Evolutionary conservation across 1,139 yeast species (phyloP).

Genomic region (Pneumocystis sp.): DNA sequence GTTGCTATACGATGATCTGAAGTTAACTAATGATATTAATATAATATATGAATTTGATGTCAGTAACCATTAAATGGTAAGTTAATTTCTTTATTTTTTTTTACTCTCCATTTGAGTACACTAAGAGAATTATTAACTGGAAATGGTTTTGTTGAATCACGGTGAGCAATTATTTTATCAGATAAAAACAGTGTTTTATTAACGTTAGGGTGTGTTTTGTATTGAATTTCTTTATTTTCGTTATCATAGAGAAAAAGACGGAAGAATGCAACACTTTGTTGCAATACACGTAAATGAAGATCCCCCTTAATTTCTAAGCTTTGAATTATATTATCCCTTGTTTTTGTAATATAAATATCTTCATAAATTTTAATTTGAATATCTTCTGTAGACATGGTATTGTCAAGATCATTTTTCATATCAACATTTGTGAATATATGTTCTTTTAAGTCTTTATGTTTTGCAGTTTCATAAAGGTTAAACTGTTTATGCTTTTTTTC

Average conservation of each 20-base stretch:
- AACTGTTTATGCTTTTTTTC: slow-evolving; percentile 43
- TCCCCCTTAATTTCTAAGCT: slow-evolving; percentile 81
- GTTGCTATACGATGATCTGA: not conserved
- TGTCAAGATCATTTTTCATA: not conserved
- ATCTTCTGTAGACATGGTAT: slow-evolving; percentile 35
- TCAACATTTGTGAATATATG: slow-evolving; percentile 16
- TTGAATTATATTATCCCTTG: slow-evolving; percentile 69
- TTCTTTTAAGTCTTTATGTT: slow-evolving; percentile 21
- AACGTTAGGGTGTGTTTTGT: slow-evolving; percentile 4
- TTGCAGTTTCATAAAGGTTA: slow-evolving; percentile 30
- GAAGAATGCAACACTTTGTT: not conserved
- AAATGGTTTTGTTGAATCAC: slow-evolving; percentile 3
- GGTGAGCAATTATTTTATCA: slow-evolving; percentile 1
- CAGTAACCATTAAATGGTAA: not conserved
- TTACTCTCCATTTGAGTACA: slow-evolving; percentile 1
- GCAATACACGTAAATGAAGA: slow-evolving; percentile 38
- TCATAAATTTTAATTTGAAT: slow-evolving; percentile 67
- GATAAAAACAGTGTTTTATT: not conserved
- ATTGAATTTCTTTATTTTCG: not conserved
- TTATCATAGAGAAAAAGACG: not conserved
- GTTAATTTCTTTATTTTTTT: not conserved
- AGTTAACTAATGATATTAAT: not conserved
- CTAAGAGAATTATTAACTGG: not conserved
- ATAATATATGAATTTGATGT: not conserved
- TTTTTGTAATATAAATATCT: slow-evolving; percentile 56